These are phyloP conservation scores for Zea mays DNA, from an alignment of 176 grass and related monocot species.

Conservation along the genomic window DNA sequence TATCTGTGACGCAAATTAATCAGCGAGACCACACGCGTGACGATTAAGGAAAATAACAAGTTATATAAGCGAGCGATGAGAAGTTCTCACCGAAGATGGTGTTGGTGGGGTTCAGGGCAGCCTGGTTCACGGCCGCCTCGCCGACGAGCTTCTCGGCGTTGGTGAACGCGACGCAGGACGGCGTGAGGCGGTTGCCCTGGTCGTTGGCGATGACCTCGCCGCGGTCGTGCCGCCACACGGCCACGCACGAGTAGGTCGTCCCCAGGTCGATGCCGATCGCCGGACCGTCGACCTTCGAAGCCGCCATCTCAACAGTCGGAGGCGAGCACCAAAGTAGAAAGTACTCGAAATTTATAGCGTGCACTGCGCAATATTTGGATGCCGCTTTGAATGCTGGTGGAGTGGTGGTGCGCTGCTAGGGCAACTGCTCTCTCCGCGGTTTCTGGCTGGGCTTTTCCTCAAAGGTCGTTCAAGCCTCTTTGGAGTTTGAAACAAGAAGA, in stretches of 20 bases:
- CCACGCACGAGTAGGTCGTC: constrained; percentile 30
- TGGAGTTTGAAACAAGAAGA: no score
- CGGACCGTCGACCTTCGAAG: neutral
- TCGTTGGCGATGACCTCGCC: constrained; percentile 48
- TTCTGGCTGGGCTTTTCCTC: no score
- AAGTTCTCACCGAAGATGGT: constrained; percentile 37
- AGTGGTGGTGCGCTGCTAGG: neutral
- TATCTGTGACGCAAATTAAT: no score
- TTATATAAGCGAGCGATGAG: no score
- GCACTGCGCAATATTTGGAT: neutral
- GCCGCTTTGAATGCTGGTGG: neutral
- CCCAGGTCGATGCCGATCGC: constrained; percentile 34
- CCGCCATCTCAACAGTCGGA: no score
- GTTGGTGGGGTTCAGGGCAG: constrained; percentile 54
- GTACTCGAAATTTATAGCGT: neutral
- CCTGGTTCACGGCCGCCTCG: constrained; percentile 42
- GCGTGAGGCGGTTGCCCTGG: constrained; percentile 72
- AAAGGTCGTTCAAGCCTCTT: no score
- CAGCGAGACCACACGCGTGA: no score
- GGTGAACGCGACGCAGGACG: constrained; percentile 68
- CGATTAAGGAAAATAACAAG: no score
- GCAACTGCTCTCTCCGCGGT: neutral
- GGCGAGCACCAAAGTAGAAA: neutral
- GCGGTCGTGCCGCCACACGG: constrained; percentile 24
- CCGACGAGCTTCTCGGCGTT: neutral